A percentile compares a stretch with the other conserved stretches of the same genome.
phyloP scores from a whole-genome alignment of 441 rosid genomes.

The Melianthus villosus region DNA sequence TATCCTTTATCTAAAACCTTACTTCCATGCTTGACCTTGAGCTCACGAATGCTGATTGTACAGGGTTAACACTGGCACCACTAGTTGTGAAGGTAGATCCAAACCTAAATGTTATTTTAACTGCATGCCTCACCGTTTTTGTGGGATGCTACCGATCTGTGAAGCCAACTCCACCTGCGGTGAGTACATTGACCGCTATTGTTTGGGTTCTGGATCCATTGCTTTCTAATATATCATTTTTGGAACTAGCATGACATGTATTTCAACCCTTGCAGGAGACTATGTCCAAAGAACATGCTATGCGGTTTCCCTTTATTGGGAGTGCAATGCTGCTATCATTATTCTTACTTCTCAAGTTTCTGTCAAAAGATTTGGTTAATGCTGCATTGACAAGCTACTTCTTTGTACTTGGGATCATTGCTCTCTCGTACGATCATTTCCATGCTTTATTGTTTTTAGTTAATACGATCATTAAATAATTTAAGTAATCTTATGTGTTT shows the following conservation, averaged over 20 bases:
- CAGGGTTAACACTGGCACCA: constrained; percentile 85
- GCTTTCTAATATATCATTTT: neutral
- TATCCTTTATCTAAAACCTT: constrained; percentile 3
- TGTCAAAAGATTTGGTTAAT: constrained; percentile 89
- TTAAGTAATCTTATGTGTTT: constrained; percentile 1
- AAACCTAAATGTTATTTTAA: constrained; percentile 74
- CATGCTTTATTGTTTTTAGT: too few relatives aligned
- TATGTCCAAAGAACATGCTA: constrained; percentile 93
- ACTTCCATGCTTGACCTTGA: neutral
- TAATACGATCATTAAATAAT: too few relatives aligned
- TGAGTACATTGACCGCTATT: constrained; percentile 17
- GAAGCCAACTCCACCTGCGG: constrained; percentile 73
- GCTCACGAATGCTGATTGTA: constrained; percentile 5
- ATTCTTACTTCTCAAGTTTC: constrained; percentile 86
- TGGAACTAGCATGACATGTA: constrained; percentile 7
- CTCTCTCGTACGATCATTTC: constrained; percentile 95
- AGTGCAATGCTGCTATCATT: constrained; percentile 90
- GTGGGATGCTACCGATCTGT: constrained; percentile 86
- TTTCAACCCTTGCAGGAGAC: constrained; percentile 52
- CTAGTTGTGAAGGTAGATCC: constrained; percentile 72
- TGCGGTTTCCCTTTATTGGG: constrained; percentile 96
- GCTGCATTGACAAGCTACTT: constrained; percentile 89
- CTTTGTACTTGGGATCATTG: constrained; percentile 76
- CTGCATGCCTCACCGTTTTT: constrained; percentile 65
- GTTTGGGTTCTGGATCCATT: neutral